Conservation (phyloP, 2,329 filamentous ascomycete genomes). For the Xylariaceae sp. region DNA sequence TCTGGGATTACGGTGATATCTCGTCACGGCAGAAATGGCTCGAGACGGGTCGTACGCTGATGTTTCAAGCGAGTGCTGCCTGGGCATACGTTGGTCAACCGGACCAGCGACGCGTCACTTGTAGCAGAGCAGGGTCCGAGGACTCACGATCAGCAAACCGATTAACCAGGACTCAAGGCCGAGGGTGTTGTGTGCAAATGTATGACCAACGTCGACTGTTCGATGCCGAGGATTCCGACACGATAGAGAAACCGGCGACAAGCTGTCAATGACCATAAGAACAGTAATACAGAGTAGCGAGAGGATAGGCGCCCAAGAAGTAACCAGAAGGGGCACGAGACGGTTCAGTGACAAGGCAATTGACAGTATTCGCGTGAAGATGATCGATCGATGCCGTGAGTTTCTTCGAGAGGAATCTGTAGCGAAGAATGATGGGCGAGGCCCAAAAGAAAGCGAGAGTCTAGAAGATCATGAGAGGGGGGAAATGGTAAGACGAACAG, state of each 20-base stretch:
- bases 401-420: background rate
- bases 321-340: background rate
- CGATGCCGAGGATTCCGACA: background rate
- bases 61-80: background rate
- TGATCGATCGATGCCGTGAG: background rate
- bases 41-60: slow-evolving; percentile 1
- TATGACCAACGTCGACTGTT: background rate
- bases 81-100: background rate
- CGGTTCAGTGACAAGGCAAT: background rate
- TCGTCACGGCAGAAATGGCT: background rate
- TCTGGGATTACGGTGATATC: background rate
- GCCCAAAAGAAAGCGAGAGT: background rate
- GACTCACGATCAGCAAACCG: background rate
- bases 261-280: background rate
- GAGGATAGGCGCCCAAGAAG: background rate
- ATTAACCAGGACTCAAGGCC: background rate
- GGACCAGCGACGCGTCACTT: background rate
- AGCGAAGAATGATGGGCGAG: background rate
- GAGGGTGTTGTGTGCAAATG: background rate
- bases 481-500: background rate
- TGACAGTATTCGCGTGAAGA: background rate
- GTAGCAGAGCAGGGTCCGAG: background rate
- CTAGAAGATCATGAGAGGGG: background rate
- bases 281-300: background rate
- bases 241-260: background rate